phyloP scores from a whole-genome alignment of 257 asterid species.

The Avicennia marina region DNA sequence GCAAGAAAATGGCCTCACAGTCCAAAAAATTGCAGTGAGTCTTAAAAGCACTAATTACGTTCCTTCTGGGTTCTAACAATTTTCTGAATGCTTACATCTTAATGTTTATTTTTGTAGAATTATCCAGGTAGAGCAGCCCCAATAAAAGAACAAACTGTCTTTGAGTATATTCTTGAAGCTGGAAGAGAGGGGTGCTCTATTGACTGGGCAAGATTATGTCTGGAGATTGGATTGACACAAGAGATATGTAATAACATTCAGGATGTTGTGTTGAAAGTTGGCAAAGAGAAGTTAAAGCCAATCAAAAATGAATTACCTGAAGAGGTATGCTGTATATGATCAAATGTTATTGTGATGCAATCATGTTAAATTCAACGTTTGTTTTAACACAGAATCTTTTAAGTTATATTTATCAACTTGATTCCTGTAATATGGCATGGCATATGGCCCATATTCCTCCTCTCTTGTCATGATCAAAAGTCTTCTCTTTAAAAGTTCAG shows the following conservation, averaged over 20 bases:
- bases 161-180: slow-evolving; percentile 71
- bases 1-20: slow-evolving; percentile 69
- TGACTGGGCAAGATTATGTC: slow-evolving; percentile 74
- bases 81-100: slow-evolving; percentile 4
- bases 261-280: slow-evolving; percentile 54
- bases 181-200: slow-evolving; percentile 63
- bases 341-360: slow-evolving; percentile 9
- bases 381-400: too few species aligned
- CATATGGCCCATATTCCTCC: not conserved
- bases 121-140: slow-evolving; percentile 80
- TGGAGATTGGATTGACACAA: slow-evolving; percentile 55
- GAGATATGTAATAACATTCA: slow-evolving; percentile 44
- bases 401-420: not conserved
- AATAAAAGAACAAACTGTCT: slow-evolving; percentile 71
- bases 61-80: not conserved
- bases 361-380: not conserved
- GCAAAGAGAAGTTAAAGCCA: slow-evolving; percentile 76
- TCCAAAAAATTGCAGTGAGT: slow-evolving; percentile 68
- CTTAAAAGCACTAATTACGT: slow-evolving; percentile 13
- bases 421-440: not conserved
- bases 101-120: slow-evolving; percentile 36
- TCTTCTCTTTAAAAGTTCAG: slow-evolving; percentile 29
- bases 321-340: slow-evolving; percentile 48
- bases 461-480: slow-evolving; percentile 6
- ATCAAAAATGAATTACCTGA: slow-evolving; percentile 83